phyloP scores from a whole-genome alignment of 2,329 filamentous ascomycete species.

The Aspergillus candidus region DNA sequence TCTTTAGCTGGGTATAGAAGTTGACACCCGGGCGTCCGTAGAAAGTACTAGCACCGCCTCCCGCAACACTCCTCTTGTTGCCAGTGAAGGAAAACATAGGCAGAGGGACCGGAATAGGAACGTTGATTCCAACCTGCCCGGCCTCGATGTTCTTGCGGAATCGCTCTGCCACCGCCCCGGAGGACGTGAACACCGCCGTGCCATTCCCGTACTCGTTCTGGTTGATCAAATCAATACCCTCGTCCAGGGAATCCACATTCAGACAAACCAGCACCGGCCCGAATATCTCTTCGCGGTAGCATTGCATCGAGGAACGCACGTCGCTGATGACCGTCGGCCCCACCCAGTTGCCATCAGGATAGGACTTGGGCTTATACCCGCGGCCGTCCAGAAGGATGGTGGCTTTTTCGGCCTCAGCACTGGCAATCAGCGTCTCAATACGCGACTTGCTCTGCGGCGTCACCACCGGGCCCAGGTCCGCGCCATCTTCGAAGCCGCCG shows the following conservation, averaged over 20 bases:
- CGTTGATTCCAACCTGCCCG: constrained; percentile 59
- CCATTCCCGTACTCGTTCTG: constrained; percentile 59
- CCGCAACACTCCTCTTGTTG: constrained; percentile 79
- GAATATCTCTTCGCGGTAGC: constrained; percentile 59
- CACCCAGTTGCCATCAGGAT: constrained; percentile 55
- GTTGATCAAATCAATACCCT: constrained; percentile 56
- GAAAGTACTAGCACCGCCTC: constrained; percentile 82
- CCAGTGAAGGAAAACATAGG: constrained; percentile 58
- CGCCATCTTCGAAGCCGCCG: constrained; percentile 53
- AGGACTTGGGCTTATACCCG: constrained; percentile 52
- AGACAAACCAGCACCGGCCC: constrained; percentile 57
- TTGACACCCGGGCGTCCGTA: constrained; percentile 82
- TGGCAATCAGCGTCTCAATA: constrained; percentile 52
- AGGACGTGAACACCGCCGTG: constrained; percentile 56
- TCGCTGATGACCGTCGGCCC: constrained; percentile 57
- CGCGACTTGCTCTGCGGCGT: constrained; percentile 53
- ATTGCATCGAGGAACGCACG: constrained; percentile 56
- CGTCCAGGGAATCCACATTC: constrained; percentile 51
- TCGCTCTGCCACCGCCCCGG: constrained; percentile 50
- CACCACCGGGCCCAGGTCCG: constrained; percentile 56
- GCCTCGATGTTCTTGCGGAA: constrained; percentile 59
- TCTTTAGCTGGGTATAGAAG: constrained; percentile 94
- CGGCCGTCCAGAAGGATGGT: constrained; percentile 56
- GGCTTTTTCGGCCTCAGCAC: constrained; percentile 55
- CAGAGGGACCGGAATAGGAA: constrained; percentile 54